Base-by-base conservation (phyloP, 208 protist species). In the Crithidia brevicula region DNA sequence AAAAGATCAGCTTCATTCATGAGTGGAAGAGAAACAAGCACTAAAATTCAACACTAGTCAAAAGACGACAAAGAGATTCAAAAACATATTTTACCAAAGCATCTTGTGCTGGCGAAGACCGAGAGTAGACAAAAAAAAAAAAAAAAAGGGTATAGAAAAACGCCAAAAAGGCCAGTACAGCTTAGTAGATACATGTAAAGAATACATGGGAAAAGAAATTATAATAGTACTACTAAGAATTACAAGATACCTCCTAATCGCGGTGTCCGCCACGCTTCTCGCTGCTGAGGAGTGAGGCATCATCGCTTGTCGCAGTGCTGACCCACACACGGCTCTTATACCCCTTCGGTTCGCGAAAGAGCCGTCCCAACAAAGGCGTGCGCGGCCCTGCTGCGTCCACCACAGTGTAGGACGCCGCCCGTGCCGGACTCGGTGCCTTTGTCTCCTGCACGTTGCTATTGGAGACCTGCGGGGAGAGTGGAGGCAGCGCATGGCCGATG, bases 271-370 rank as follows among this genome's bases (percentile, higher is more conserved):
- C 3, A 7, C 27, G 18, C 34, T 57, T 43, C 46, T 54, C 42
- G 23, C 30, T 47, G 1, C 31, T 9, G 23, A 13, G 25, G 16
- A 0, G 18, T 18, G 65, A 36, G 16, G 45, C n/a, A 23, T 22
- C 38, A 16, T 70, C 33, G 13, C 7, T 27, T 22, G 43, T 9
- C 16, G 23, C 1, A 13, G 57, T 54, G 54, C 33, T 45, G 23
- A 61, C 53, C 54, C 65, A 71, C 10, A 63, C 20, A 30, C 65
- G 28, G 53, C 36, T 23, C 54, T 22, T 49, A 23, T 38, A 18
- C 23, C 20, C 38, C 23, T 62, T 62, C 0, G 65, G 45, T 45
- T 62, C 65, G 9, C 43, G 36, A 31, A 62, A 71, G 31, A 71
- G 56, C 3, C 53, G 65, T 11, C 50, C 42, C 27, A 71, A 34